Conservation (phyloP, 2,329 filamentous ascomycete genomes). For the Aspergillus glaucus region DNA sequence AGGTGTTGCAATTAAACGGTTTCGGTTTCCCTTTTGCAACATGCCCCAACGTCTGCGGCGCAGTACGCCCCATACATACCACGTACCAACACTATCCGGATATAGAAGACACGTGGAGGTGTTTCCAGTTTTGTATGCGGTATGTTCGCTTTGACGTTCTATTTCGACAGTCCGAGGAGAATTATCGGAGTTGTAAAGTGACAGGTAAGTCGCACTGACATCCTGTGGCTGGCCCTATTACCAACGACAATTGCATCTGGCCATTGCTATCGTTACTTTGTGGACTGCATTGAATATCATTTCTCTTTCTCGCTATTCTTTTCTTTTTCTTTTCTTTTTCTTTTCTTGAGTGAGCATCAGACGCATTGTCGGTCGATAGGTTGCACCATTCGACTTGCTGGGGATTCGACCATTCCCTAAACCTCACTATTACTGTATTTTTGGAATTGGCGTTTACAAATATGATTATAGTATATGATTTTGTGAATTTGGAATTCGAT, state of each 20-base stretch:
- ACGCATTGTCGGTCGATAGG: not conserved
- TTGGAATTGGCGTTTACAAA: no score
- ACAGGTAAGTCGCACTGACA: slow-evolving; percentile 8
- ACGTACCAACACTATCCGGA: slow-evolving; percentile 5
- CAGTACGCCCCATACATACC: not conserved
- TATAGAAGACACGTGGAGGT: not conserved
- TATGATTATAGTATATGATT: no score
- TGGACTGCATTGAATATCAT: not conserved
- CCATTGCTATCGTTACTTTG: not conserved
- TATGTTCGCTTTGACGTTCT: not conserved
- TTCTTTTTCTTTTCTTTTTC: not conserved
- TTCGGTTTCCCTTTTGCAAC: slow-evolving; percentile 30
- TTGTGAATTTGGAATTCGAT: no score
- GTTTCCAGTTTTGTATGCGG: not conserved
- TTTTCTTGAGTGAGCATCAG: not conserved
- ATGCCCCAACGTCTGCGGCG: slow-evolving; percentile 10
- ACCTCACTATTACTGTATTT: no score
- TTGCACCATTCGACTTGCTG: not conserved
- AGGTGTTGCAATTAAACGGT: slow-evolving; percentile 28
- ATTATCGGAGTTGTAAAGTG: slow-evolving; percentile 1
- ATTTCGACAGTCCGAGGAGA: slow-evolving; percentile 1
- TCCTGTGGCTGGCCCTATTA: slow-evolving; percentile 15
- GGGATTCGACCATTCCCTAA: no score
- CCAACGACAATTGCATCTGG: slow-evolving; percentile 4
- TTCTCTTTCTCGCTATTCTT: not conserved